These are phyloP conservation scores for Waltiozyma sp. DNA, from an alignment of 1,139 yeast genomes.

Conservation along the genomic window DNA sequence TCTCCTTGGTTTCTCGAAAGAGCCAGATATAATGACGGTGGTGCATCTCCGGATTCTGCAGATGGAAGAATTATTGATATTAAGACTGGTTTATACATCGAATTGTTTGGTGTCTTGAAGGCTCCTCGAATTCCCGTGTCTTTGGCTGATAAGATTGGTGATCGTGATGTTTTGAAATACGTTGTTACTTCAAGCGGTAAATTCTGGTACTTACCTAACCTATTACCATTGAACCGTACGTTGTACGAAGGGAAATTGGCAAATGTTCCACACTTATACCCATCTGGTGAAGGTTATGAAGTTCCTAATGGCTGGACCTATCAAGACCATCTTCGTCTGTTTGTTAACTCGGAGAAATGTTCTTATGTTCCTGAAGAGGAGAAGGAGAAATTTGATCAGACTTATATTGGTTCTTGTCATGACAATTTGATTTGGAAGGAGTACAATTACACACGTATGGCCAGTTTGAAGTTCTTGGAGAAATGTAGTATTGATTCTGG, in stretches of 20 bases:
- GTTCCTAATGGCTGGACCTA: conserved; percentile 18
- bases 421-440: conserved; percentile 25
- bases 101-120: conserved; percentile 26
- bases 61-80: conserved; percentile 46
- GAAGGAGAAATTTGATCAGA: conserved; percentile 20
- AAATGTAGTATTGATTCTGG: background rate
- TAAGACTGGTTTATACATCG: conserved; percentile 39
- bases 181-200: conserved; percentile 24
- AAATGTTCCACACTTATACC: conserved; percentile 20
- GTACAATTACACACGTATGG: conserved; percentile 20
- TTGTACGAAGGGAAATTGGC: conserved; percentile 25
- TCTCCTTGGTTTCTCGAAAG: conserved; percentile 34
- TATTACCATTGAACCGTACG: conserved; percentile 22
- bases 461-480: background rate
- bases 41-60: conserved; percentile 31
- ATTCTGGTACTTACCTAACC: conserved; percentile 23
- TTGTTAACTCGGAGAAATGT: conserved; percentile 24
- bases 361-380: conserved; percentile 27
- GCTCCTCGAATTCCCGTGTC: conserved; percentile 16
- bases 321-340: conserved; percentile 24
- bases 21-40: conserved; percentile 27
- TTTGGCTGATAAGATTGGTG: conserved; percentile 6
- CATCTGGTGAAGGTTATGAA: conserved; percentile 13
- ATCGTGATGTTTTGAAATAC: conserved; percentile 14
- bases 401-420: conserved; percentile 27